Percentiles rank a stretch among this genome's conserved stretches.
phyloP scores from a whole-genome alignment of 352 stramenopile genomes.

The Globisporangium alternatum region DNA sequence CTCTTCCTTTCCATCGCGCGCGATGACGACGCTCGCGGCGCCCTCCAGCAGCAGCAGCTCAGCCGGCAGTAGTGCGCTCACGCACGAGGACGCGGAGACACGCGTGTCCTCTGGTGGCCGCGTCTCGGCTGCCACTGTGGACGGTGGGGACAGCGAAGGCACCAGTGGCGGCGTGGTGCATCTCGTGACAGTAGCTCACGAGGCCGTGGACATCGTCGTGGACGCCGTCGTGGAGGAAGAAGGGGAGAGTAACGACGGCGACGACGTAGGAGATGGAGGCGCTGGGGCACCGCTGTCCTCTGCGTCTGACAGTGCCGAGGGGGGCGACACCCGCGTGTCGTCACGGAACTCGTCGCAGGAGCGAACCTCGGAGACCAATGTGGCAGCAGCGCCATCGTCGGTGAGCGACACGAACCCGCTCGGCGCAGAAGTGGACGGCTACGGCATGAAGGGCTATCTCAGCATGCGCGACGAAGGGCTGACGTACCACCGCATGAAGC shows the following conservation, averaged over 20 bases:
- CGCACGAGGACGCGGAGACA: background rate
- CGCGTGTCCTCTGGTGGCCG: background rate
- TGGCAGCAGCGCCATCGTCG: background rate
- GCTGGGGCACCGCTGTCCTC: background rate
- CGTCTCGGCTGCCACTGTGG: background rate
- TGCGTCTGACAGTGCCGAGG: background rate
- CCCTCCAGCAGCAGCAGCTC: background rate
- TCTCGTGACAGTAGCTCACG: background rate
- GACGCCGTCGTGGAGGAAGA: constrained; percentile 10
- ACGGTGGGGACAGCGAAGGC: background rate
- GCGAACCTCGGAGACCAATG: constrained; percentile 4
- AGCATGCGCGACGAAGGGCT: constrained; percentile 82
- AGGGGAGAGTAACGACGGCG: constrained; percentile 10
- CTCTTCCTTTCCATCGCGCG: background rate
- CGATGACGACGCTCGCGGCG: constrained; percentile 16
- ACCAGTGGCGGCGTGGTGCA: background rate
- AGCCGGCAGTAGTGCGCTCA: background rate
- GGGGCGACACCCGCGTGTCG: background rate
- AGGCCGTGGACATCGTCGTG: background rate
- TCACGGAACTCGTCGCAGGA: constrained; percentile 9
- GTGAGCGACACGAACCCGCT: constrained; percentile 11
- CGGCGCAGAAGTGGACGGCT: constrained; percentile 53
- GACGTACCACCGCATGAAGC: constrained; percentile 86
- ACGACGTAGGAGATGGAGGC: background rate
- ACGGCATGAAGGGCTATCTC: constrained; percentile 74